Conservation (phyloP, 257 asterid species). For the Knoxia roxburghii region DNA sequence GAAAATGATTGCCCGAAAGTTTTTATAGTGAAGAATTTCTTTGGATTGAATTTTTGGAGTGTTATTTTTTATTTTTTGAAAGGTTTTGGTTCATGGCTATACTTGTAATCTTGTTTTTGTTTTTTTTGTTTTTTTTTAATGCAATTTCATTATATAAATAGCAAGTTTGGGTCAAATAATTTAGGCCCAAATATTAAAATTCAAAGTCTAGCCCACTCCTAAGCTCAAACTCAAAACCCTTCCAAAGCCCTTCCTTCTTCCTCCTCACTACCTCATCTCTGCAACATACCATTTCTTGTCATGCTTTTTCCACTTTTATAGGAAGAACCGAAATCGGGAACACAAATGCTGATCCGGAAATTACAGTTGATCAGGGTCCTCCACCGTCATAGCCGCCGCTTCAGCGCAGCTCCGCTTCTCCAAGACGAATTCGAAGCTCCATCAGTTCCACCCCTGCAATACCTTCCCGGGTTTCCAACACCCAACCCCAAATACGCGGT, state of each 20-base stretch:
- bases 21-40: too few species aligned
- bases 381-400: slow-evolving; percentile 26
- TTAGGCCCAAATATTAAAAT: background rate
- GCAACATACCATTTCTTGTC: background rate
- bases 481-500: slow-evolving; percentile 81
- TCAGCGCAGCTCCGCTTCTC: slow-evolving; percentile 44
- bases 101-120: too few species aligned
- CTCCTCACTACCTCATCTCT: background rate
- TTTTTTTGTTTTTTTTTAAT: too few species aligned
- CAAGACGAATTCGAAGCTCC: slow-evolving; percentile 26
- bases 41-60: too few species aligned
- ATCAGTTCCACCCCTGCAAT: slow-evolving; percentile 26
- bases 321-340: background rate
- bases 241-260: slow-evolving; percentile 45
- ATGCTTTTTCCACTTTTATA: background rate
- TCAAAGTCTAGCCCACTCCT: background rate
- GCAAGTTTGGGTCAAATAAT: too few species aligned
- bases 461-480: slow-evolving; percentile 62
- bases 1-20: too few species aligned
- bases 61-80: too few species aligned
- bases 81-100: too few species aligned
- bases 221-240: slow-evolving; percentile 16
- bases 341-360: slow-evolving; percentile 71
- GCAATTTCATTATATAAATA: too few species aligned
- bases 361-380: slow-evolving; percentile 36